phyloP scores from a whole-genome alignment of 192 early-diverging fungal genomes.

The Gamsiella multidivaricata region DNA sequence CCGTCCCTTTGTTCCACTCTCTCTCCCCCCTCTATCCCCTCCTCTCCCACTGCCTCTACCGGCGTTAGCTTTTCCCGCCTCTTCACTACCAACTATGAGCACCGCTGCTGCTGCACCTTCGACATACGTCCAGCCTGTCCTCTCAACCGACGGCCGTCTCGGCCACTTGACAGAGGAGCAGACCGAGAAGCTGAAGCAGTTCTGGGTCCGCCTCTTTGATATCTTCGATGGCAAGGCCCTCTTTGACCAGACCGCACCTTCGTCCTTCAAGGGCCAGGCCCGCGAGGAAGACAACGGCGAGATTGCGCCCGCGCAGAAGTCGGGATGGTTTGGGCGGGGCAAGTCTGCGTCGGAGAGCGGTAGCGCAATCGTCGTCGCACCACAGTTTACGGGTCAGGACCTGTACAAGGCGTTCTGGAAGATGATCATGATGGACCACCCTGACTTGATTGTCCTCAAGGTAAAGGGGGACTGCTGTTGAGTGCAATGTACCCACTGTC shows the following conservation, averaged over 20 bases:
- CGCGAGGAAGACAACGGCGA: slow-evolving; percentile 18
- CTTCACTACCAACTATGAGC: neutral
- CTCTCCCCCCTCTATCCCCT: neutral
- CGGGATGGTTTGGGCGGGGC: slow-evolving; percentile 34
- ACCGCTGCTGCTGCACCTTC: slow-evolving; percentile 2
- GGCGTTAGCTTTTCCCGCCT: too few relatives aligned
- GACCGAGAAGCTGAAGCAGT: slow-evolving; percentile 38
- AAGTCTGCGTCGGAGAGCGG: slow-evolving; percentile 21
- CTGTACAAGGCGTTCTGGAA: slow-evolving; percentile 37
- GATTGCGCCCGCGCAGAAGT: slow-evolving; percentile 9
- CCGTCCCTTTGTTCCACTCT: neutral
- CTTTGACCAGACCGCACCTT: slow-evolving; percentile 46
- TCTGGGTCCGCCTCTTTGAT: slow-evolving; percentile 48
- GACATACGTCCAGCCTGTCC: slow-evolving; percentile 24
- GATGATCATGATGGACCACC: slow-evolving; percentile 49
- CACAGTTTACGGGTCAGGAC: slow-evolving; percentile 30
- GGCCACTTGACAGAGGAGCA: slow-evolving; percentile 50
- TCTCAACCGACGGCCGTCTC: slow-evolving; percentile 46
- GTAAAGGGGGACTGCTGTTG: neutral
- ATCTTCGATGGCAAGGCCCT: slow-evolving; percentile 53
- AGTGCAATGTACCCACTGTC: too few relatives aligned
- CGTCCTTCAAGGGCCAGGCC: slow-evolving; percentile 48
- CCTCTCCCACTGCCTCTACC: neutral
- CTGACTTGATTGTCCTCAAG: slow-evolving; percentile 47
- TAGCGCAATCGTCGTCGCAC: neutral